Conservation (phyloP, 192 early-diverging fungal genomes). For the Ambispora gerdemannii region DNA sequence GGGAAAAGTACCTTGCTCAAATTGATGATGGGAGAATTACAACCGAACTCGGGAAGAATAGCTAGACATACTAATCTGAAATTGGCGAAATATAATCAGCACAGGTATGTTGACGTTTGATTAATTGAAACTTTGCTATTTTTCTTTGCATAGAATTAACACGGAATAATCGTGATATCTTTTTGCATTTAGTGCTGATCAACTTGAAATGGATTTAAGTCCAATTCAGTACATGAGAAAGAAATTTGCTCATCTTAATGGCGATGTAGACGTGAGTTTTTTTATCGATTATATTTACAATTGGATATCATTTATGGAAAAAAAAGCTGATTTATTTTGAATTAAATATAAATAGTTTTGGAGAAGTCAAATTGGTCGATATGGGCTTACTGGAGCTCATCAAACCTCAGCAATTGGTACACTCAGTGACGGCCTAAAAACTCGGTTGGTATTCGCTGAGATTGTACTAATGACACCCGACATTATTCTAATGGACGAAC, state of each 20-base stretch:
- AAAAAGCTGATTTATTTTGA: not conserved
- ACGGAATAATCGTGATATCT: not conserved
- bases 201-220: constrained; percentile 80
- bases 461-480: constrained; percentile 85
- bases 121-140: too few species aligned
- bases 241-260: constrained; percentile 76
- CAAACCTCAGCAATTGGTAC: constrained; percentile 88
- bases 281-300: not conserved
- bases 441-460: constrained; percentile 95
- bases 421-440: constrained; percentile 92
- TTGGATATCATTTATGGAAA: not conserved
- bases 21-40: constrained; percentile 89
- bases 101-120: constrained; percentile 61
- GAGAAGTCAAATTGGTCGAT: constrained; percentile 88
- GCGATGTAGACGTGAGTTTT: constrained; percentile 60
- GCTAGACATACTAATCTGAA: constrained; percentile 89
- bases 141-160: not conserved
- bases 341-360: constrained; percentile 54
- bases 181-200: constrained; percentile 65
- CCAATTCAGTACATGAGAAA: constrained; percentile 90
- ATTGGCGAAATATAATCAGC: constrained; percentile 95
- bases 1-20: constrained; percentile 92
- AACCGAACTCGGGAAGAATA: constrained; percentile 80
- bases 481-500: constrained; percentile 97
- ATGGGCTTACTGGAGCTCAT: constrained; percentile 88